Evolutionary conservation across 805 yeast genomes (phyloP), one percentile per base, ranked within the genome.

Genomic region (Ascoidea asiatica): DNA sequence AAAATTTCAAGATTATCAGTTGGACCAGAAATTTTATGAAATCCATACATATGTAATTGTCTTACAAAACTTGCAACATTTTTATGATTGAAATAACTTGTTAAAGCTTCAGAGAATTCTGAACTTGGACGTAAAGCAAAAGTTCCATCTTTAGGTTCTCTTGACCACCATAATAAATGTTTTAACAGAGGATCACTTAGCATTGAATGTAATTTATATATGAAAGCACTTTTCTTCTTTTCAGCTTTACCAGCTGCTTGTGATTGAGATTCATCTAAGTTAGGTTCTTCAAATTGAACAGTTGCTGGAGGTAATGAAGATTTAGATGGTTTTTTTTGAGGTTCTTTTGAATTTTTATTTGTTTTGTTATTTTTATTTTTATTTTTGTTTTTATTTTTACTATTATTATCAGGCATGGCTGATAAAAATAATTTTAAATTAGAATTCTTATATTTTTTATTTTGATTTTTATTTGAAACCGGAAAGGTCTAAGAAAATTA

Each of bases 21-120:
- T 23, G 48, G 56, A 17, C 67, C 68, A 48, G 73, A 78, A 48
- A 73, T 79, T 63, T 89, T 88, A 61, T 89, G 96, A 65, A 89
- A 88, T 1, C 96, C 96, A 59, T 88, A 88, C 97, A 89, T 90
- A 66, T 90, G 95, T 40, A 89, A 67, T 62, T 90, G 97, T 41
- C 97, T 75, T 35, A 90, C 95, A 65, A 90, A 90, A 48, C 90
- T 79, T 20, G 95, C 87, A 22, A 89, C 87, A 57, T 90, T 90
- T 3, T 95, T 94, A 64, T 89, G 97, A 59, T 90, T 90, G 69
- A 90, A 89, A 59, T 84, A 88, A 41, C 70, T 69, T n/a, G 82
- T 77, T 42, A 82, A 57, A 1, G 75, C 73, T 37, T 65, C 63
- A 8, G 81, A 75, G 57, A 79, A 79, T 49, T 77, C 81, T 22